Base-by-base conservation (phyloP, 2,329 filamentous ascomycete species). In the Metarhizium guizhouense region DNA sequence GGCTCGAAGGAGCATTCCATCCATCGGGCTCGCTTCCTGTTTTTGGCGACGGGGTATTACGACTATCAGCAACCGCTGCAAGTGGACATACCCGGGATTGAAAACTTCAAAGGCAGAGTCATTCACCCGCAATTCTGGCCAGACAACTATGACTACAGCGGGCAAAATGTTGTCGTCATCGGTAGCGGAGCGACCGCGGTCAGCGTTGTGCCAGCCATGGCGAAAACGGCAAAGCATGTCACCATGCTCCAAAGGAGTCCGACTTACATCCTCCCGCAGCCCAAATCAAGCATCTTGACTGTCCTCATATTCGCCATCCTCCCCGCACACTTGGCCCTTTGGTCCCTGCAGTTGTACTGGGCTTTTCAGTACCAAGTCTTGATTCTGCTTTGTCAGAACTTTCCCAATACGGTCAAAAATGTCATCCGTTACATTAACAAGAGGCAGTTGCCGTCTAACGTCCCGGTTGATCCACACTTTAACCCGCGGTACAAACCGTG, bases 221-320 rank as follows among this genome's bases (percentile, higher is more conserved):
- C 82, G 1, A 72, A 86, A 54, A 79, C 77, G 38, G 86, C 86
- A 6, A 71, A 70, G 6, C 76, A 80, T 5, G 84, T 89, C 30
- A 90, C 87, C 1, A 88, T 91, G 80, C 76, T 93, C 4, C 88
- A 93, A 71, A 82, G 89, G 52, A 88, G 83, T 52, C 89, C 89
- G 0, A 78, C 77, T 1, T 90, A 88, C 64, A 76, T 90, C 87
- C 56, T 71, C 40, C 16, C 40, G 16, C 40, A 10, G 7, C 40
- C 5, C 8, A n/a, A 43, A 14, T 10, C 8, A 10, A n/a, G 10
- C 7, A n/a, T 5, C 5, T 6, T 43, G 16, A 13, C 34, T 38
- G 34, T 6, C 6, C 13, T 38, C 6, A 5, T 43, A 11, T n/a
- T 10, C n/a, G 7, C 5, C n/a, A 43, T 43, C 10, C n/a, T 43